phyloP scores from a whole-genome alignment of 352 stramenopile species.

The Phytophthora fragariae region DNA sequence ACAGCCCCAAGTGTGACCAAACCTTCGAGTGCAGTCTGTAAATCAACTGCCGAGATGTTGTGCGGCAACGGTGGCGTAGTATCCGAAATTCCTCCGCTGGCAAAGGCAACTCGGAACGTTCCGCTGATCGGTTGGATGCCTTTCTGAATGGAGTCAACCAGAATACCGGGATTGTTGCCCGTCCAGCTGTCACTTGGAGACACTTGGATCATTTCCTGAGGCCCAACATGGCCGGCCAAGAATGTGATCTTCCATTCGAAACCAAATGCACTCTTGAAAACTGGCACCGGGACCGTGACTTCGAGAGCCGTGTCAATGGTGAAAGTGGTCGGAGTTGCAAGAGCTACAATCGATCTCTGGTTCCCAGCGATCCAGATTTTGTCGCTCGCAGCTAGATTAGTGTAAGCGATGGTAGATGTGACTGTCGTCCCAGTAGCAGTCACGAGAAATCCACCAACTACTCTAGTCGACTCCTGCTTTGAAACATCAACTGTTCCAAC shows the following conservation, averaged over 20 bases:
- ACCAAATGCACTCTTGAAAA: constrained; percentile 73
- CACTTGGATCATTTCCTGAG: constrained; percentile 89
- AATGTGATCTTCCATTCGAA: constrained; percentile 87
- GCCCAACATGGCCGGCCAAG: constrained; percentile 70
- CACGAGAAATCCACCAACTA: constrained; percentile 58
- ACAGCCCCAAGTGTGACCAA: constrained; percentile 91
- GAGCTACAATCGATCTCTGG: constrained; percentile 39
- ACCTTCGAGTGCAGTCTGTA: constrained; percentile 91
- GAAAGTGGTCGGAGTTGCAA: constrained; percentile 18
- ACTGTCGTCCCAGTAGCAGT: constrained; percentile 41
- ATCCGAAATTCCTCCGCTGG: constrained; percentile 73
- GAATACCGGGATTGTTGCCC: constrained; percentile 93
- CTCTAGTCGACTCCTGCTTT: constrained; percentile 47
- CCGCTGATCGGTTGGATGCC: constrained; percentile 94
- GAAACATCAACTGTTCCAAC: constrained; percentile 73
- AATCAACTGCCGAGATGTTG: constrained; percentile 76
- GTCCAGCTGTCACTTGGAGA: constrained; percentile 92
- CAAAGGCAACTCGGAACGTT: constrained; percentile 86
- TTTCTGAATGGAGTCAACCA: constrained; percentile 76
- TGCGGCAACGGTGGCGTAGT: constrained; percentile 87
- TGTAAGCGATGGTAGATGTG: constrained; percentile 28
- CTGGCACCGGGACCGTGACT: constrained; percentile 46
- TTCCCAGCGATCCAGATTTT: constrained; percentile 70
- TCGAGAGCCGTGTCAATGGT: constrained; percentile 29
- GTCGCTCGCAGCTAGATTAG: constrained; percentile 37